Evolutionary conservation across 2,329 filamentous ascomycete genomes (phyloP).

Genomic region (Dactylellina drechsleri): DNA sequence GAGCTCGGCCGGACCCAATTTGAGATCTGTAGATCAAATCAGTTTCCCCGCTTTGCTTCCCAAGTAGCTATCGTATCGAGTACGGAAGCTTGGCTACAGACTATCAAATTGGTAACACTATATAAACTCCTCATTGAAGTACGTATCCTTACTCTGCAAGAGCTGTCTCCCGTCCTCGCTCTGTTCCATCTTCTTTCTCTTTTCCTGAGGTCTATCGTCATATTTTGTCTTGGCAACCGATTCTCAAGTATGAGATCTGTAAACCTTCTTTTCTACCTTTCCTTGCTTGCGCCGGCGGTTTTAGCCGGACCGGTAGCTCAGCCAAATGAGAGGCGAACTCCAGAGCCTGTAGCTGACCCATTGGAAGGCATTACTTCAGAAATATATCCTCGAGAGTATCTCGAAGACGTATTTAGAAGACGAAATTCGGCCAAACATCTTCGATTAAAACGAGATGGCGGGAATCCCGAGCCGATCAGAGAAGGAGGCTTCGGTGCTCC

Average conservation of each 20-base stretch:
- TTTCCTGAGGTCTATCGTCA: neutral
- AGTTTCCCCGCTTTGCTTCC: neutral
- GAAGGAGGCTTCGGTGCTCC: slow-evolving; percentile 64
- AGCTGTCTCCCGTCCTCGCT: too few relatives aligned
- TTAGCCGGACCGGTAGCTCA: slow-evolving; percentile 18
- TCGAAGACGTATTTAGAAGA: slow-evolving; percentile 43
- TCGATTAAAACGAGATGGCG: slow-evolving; percentile 35
- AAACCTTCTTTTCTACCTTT: slow-evolving; percentile 22
- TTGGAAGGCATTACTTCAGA: slow-evolving; percentile 42
- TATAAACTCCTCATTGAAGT: slow-evolving; percentile 33
- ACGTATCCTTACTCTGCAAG: slow-evolving; percentile 15
- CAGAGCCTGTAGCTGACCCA: slow-evolving; percentile 16
- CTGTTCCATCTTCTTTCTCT: neutral
- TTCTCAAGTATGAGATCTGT: slow-evolving; percentile 27
- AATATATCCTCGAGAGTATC: slow-evolving; percentile 46
- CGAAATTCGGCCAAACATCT: slow-evolving; percentile 46
- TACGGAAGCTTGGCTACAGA: too few relatives aligned
- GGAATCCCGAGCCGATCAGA: slow-evolving; percentile 18
- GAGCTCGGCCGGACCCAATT: too few relatives aligned
- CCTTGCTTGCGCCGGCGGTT: slow-evolving; percentile 4
- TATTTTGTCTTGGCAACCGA: too few relatives aligned
- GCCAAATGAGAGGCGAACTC: slow-evolving; percentile 25
- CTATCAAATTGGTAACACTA: neutral
- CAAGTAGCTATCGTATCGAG: too few relatives aligned
- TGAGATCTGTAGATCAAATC: neutral